Evolutionary conservation across 2,329 filamentous ascomycete species (phyloP).

Genomic region (Alternaria conjuncta): DNA sequence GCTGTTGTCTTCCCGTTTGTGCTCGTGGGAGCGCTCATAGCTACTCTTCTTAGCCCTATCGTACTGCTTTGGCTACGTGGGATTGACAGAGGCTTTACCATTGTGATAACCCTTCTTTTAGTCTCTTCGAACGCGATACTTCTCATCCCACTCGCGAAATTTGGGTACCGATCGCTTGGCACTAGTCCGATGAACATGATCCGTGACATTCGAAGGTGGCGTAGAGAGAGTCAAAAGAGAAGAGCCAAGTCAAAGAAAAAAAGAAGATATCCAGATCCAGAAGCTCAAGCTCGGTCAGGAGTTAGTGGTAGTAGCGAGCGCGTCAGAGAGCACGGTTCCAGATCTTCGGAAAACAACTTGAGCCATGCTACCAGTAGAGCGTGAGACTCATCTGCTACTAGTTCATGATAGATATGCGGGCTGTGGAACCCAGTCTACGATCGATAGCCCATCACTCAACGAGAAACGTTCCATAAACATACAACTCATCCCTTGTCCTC

Average conservation of each 20-base stretch:
- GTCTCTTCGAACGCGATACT: neutral
- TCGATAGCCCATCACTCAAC: neutral
- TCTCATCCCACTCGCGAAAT: neutral
- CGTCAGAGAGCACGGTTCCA: neutral
- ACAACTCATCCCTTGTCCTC: constrained; percentile 27
- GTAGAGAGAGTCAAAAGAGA: neutral
- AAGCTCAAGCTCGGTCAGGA: neutral
- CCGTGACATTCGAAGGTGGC: neutral
- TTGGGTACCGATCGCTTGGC: neutral
- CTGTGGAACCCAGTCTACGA: neutral
- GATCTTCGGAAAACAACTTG: neutral
- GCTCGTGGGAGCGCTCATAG: neutral
- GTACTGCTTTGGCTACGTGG: neutral
- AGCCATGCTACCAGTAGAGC: neutral
- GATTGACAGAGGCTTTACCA: neutral
- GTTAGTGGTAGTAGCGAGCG: neutral
- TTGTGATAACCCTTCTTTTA: neutral
- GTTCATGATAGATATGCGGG: neutral
- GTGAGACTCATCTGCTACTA: neutral
- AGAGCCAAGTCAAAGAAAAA: neutral
- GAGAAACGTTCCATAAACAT: constrained; percentile 33
- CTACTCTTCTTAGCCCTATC: neutral
- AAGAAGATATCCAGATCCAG: neutral
- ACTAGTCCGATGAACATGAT: neutral
- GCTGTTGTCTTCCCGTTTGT: neutral